Base-by-base conservation (phyloP, 192 early-diverging fungal species). In the Rhizoclosmatium sp. region DNA sequence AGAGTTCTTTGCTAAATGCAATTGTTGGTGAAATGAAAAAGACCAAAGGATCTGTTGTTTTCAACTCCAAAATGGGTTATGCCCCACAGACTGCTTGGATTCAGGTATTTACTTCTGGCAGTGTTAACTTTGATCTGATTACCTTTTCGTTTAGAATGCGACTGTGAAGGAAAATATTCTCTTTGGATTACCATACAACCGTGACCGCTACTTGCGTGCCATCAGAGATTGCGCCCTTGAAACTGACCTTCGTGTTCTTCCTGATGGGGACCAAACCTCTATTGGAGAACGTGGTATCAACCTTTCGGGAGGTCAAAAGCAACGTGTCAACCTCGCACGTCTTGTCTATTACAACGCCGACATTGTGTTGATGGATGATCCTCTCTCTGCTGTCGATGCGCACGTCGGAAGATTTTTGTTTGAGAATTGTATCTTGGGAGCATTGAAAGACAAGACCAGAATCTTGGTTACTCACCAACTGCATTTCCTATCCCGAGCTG, bases 1-100 rank as follows among this genome's bases (percentile, higher is more conserved):
- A 93, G 82, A 89, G 89, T 42, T 88, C 87, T 31, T 74, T 92
- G 23, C 65, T 91, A 46, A 71, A 82, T 59, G 91, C 91, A 4
- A 69, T 92, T 21, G 64, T 89, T 45, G 86, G 91, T 4, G 73
- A 81, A 54, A 81, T 81, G 75, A 81, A 78, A 46, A 47, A 49
- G 19, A 78, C 80, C 2, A 60, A 69, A 14, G 94, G 94, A 9
- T 71, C 81, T 2, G 90, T 95, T 0, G 67, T 81, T 1, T 87
- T 93, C 7, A 82, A 84, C 23, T 92, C 93, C 2, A 86, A 76
- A 1, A 83, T 98, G 39, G 93, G 92, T 10, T 97, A 96, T 76
- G 85, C 90, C 14, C 87, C 93, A 47, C 97, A 97, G 82, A 86
- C 90, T n/a, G 91, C 96, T 2, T 98, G 96, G 96, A 94, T 98